Percentiles rank a stretch among this genome's conserved stretches.
Conservation (phyloP, 768 basidiomycete species). For the Suillus discolor region DNA sequence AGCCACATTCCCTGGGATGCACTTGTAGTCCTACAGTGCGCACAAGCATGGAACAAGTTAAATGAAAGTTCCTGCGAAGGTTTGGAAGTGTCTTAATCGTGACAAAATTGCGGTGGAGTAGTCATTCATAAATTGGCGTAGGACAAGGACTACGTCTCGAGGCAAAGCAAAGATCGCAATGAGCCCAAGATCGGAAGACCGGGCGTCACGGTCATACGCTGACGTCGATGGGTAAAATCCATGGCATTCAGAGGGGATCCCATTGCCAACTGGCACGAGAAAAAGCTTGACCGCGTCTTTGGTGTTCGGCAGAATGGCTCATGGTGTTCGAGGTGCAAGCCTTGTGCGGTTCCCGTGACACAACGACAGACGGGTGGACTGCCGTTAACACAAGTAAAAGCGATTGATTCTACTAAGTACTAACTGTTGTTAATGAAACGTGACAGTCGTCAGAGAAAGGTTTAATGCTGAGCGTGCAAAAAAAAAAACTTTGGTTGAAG, state of each 20-base stretch:
- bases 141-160: neutral
- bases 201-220: neutral
- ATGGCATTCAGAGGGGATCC: neutral
- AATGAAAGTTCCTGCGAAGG: neutral
- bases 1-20: neutral
- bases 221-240: neutral
- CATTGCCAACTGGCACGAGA: neutral
- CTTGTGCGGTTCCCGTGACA: conserved; percentile 8
- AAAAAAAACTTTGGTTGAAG: conserved; percentile 17
- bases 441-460: neutral
- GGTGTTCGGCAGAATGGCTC: neutral
- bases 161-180: neutral
- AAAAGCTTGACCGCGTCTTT: neutral
- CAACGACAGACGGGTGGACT: neutral
- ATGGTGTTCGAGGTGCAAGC: neutral
- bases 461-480: conserved; percentile 5
- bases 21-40: neutral
- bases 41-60: neutral
- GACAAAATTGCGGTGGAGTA: conserved; percentile 1
- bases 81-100: conserved; percentile 2
- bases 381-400: neutral
- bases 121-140: neutral
- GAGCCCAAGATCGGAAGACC: neutral
- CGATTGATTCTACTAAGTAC: neutral
- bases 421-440: neutral